Conservation (phyloP, 208 protist genomes). For the Crithidia mellificae region DNA sequence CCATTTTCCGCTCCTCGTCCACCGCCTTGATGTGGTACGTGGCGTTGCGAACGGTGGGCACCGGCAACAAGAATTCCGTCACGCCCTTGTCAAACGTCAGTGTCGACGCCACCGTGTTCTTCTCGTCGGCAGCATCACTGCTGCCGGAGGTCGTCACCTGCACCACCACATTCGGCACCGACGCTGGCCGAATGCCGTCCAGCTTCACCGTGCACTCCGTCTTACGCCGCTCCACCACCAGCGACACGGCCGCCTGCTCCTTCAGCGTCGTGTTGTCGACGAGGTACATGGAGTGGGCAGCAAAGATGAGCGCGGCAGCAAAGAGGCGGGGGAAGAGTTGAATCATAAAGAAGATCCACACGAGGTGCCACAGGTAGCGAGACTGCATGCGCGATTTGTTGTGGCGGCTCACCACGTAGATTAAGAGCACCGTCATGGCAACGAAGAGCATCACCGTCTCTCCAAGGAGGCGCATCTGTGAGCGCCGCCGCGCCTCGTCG, state of each 20-base stretch:
- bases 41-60: conserved; percentile 15
- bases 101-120: conserved; percentile 30
- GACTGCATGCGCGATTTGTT: conserved; percentile 59
- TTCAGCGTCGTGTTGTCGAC: conserved; percentile 46
- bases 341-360: conserved; percentile 73
- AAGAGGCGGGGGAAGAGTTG: conserved; percentile 75
- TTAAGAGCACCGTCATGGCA: conserved; percentile 59
- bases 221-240: conserved; percentile 42
- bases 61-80: conserved; percentile 45
- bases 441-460: conserved; percentile 68
- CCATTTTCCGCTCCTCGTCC: conserved; percentile 50
- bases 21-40: conserved; percentile 58
- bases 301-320: conserved; percentile 71
- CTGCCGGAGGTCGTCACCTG: conserved; percentile 35
- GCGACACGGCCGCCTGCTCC: conserved; percentile 51
- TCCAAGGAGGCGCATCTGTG: conserved; percentile 67
- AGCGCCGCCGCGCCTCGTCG: conserved; percentile 54
- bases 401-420: conserved; percentile 57
- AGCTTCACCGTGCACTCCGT: conserved; percentile 37
- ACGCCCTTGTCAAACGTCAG: conserved; percentile 70
- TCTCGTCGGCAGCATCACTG: not conserved
- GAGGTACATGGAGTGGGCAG: conserved; percentile 55
- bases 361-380: conserved; percentile 49
- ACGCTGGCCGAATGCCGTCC: conserved; percentile 45
- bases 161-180: conserved; percentile 40